Evolutionary conservation across 495 filamentous ascomycete species (phyloP), one percentile per base, ranked within the genome.

Genomic region (Talaromyces liani): DNA sequence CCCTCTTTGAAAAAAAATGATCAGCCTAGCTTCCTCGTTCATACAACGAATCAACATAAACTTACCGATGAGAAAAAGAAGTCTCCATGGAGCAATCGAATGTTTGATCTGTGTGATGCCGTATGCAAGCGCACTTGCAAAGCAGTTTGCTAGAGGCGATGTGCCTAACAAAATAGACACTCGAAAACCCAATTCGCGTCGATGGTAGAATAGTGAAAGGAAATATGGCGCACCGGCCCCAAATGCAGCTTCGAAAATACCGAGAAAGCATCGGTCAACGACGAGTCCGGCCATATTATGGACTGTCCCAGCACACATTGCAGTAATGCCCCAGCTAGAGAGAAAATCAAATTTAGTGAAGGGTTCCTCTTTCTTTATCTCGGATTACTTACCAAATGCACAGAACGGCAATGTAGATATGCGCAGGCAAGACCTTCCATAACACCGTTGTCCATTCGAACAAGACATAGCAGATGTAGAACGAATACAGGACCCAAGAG

Each of bases 41-140:
- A 77, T 3, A 4, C 6, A 22, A 69, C 68, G 1, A 79, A 74
- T 18, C 1, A 6, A 41, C 20, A 24, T 16, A 45, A 33, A 64
- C 64, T 62, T 51, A 70, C 71, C 71, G 39, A 72, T 72, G 18
- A 73, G 70, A 59, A 74, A 74, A 2, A 74, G 60, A 56, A 66
- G 69, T 22, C 70, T 59, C 72, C 72, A 74, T 27, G 70, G 64
- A 22, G 65, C 66, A 1, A 71, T 51, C 27, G 66, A 67, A 31
- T 68, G 63, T 20, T 63, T 63, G 45, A 72, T 72, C 18, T 70
- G 70, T 0, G 87, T 90, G 58, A 94, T 91, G 16, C 84, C 88
- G 63, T 88, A 92, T 1, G 90, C 90, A 8, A 93, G 75, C 24
- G 87, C 85, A 34, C 88, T 86, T 0, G 89, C 88, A 68, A 92